phyloP scores from a whole-genome alignment of 2,329 filamentous ascomycete genomes.

The Botrytis galanthina region DNA sequence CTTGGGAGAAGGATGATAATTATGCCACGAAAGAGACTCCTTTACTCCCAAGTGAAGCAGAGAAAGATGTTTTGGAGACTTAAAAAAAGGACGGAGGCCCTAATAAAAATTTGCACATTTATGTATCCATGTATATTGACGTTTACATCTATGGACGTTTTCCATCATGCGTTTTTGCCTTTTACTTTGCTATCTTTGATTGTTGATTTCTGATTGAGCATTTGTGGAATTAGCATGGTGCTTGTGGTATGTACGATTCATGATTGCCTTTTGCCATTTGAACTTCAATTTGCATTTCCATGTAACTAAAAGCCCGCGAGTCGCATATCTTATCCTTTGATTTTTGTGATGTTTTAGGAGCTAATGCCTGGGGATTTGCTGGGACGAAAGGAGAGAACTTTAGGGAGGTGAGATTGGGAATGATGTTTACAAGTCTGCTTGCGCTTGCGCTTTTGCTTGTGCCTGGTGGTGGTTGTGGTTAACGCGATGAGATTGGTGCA shows the following conservation, averaged over 20 bases:
- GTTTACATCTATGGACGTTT: neutral
- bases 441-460: neutral
- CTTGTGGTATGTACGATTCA: neutral
- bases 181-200: neutral
- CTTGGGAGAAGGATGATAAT: constrained; percentile 53
- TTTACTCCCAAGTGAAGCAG: constrained; percentile 35
- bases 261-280: neutral
- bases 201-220: neutral
- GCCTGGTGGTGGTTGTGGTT: neutral
- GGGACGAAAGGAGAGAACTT: neutral
- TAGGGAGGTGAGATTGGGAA: neutral
- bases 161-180: neutral
- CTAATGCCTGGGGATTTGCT: neutral
- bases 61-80: constrained; percentile 37
- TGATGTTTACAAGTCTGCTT: neutral
- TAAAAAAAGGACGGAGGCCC: constrained; percentile 6
- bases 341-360: neutral
- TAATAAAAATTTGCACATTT: constrained; percentile 13
- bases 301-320: neutral
- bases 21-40: constrained; percentile 42
- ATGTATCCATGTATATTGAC: constrained; percentile 11
- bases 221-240: neutral
- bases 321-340: neutral
- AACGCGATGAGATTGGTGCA: neutral
- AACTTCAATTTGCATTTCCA: neutral